Evolutionary conservation across 768 basidiomycete species (phyloP).

Genomic region (Leccinum arenicola): DNA sequence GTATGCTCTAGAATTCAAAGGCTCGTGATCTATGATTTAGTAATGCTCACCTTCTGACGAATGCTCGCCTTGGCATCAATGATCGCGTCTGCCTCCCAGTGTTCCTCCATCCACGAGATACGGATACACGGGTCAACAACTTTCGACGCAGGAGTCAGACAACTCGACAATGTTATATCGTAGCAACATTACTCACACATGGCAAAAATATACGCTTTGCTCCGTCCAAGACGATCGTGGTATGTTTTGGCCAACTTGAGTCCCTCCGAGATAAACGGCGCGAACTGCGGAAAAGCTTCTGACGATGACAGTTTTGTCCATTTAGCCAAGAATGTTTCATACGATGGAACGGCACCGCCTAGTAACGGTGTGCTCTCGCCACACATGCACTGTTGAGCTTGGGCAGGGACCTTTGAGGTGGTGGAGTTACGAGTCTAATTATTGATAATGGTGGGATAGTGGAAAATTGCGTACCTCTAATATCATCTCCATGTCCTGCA

Average conservation of each 20-base stretch:
- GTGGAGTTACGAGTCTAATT: too few relatives aligned
- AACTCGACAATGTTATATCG: too few relatives aligned
- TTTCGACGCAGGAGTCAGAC: background rate
- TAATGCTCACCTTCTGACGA: background rate
- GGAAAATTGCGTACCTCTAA: constrained; percentile 2
- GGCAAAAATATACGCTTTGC: constrained; percentile 1
- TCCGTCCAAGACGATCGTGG: background rate
- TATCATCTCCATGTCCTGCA: constrained; percentile 11
- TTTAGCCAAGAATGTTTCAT: background rate
- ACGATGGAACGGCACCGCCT: background rate
- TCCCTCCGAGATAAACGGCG: background rate
- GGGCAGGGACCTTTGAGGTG: background rate
- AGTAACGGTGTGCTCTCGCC: background rate
- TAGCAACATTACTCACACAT: background rate
- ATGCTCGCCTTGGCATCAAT: background rate
- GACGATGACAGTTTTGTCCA: background rate
- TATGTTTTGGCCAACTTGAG: background rate
- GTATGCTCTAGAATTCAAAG: too few relatives aligned
- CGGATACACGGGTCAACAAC: background rate
- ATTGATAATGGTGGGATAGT: too few relatives aligned
- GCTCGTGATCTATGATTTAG: too few relatives aligned
- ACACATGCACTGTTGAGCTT: constrained; percentile 3
- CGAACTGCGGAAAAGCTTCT: background rate
- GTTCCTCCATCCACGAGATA: background rate
- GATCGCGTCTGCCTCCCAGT: background rate